These are phyloP conservation scores for Pichia paraexigua DNA, from an alignment of 805 yeast species.

Conservation along the genomic window DNA sequence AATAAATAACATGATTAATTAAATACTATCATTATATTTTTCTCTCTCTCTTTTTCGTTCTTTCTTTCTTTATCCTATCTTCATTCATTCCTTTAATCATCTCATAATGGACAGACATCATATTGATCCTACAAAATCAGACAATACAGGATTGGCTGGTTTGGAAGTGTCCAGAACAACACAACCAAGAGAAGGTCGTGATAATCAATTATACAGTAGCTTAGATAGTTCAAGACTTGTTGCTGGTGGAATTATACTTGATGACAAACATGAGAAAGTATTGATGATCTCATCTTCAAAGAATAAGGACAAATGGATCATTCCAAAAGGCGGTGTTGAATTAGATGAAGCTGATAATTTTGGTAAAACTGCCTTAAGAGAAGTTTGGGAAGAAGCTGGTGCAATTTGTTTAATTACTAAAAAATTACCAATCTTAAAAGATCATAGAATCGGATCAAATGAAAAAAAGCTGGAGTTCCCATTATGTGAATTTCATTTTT, in stretches of 20 bases:
- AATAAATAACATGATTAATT: too few species aligned
- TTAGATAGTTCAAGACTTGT: conserved; percentile 74
- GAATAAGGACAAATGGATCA: conserved; percentile 65
- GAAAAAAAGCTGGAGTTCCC: conserved; percentile 33
- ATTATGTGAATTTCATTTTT: conserved; percentile 81
- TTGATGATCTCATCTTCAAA: conserved; percentile 73
- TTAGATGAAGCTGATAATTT: conserved; percentile 54
- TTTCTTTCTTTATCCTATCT: too few species aligned
- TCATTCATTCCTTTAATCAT: too few species aligned
- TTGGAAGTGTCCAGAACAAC: conserved; percentile 21
- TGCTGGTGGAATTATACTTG: conserved; percentile 83
- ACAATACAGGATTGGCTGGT: neutral
- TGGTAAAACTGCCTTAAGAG: conserved; percentile 59
- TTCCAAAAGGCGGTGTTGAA: conserved; percentile 97
- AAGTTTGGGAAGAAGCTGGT: conserved; percentile 98
- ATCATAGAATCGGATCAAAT: conserved; percentile 25
- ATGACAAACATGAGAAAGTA: conserved; percentile 48
- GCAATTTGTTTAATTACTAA: conserved; percentile 53
- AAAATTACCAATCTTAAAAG: conserved; percentile 60
- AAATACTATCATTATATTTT: too few species aligned
- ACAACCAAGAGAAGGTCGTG: conserved; percentile 47
- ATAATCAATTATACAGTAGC: conserved; percentile 50
- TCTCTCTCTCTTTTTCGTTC: too few species aligned
- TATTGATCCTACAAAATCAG: conserved; percentile 1
- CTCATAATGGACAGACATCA: too few species aligned